Base-by-base conservation (phyloP, 306 rosid genomes). In the Casuarina cunninghamiana region DNA sequence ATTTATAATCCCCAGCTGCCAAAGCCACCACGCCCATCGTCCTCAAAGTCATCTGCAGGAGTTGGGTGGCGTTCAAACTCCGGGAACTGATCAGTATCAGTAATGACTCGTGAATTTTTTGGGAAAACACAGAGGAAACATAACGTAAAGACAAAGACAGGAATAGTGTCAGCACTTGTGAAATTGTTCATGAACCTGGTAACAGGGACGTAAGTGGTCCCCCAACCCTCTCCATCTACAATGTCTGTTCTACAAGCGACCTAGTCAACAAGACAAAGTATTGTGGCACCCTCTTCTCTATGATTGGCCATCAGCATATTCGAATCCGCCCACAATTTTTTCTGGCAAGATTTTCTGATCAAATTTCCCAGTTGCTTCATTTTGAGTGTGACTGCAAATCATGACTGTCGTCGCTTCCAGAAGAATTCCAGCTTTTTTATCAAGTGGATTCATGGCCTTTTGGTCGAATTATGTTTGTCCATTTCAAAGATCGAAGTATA, bases 141-240 rank as follows among this genome's bases (percentile, higher is more conserved):
- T 32, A 53, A 46, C 73, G 72, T 39, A 39, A 65, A 41, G 65
- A 41, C 69, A 63, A 41, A 72, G 72, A 72, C 51, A 45, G 65
- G 73, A 51, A 82, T 39, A 38, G 50, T 54, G 71, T 6, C 67
- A 53, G 68, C 75, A 77, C 16, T 8, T n/a, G 19, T 37, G 55
- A 43, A 71, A 61, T 38, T 21, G 46, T 61, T 79, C 58, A 35
- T 38, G 69, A 38, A 49, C 45, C 46, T 51, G 51, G 78, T 44
- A 63, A 53, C 26, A 35, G 44, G 61, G 32, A 81, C 70, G 77
- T 60, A 65, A 67, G 73, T 61, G 80, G 83, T 75, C 78, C 80
- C 80, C 80, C 54, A 13, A 10, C 19, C 84, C 38, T 45, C 46
- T 21, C 26, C 55, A 61, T 61, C 32, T 50, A 44, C n/a, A 37